phyloP scores from a whole-genome alignment of 1,139 yeast genomes.

The Pichia sp. region DNA sequence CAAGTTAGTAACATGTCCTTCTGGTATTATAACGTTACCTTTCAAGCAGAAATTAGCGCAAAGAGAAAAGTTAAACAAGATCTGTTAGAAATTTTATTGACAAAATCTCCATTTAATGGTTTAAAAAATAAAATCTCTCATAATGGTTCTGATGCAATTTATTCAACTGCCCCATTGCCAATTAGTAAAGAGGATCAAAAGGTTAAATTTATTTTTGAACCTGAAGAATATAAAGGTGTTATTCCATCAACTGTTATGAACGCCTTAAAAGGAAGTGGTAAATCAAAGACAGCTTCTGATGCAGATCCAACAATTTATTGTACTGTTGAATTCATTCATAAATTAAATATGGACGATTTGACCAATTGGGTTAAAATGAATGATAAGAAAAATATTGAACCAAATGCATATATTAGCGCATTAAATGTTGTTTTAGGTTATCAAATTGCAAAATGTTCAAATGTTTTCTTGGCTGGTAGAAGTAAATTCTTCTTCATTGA shows the following conservation, averaged over 20 bases:
- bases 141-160: constrained; percentile 19
- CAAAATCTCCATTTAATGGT: constrained; percentile 16
- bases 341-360: constrained; percentile 20
- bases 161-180: constrained; percentile 17
- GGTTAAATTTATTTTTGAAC: constrained; percentile 15
- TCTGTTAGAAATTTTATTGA: constrained; percentile 17
- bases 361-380: constrained; percentile 29
- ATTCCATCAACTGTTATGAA: constrained; percentile 17
- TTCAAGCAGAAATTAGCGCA: constrained; percentile 17
- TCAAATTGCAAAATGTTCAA: constrained; percentile 18
- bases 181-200: constrained; percentile 15
- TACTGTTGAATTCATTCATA: constrained; percentile 20
- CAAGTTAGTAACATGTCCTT: constrained; percentile 16
- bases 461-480: constrained; percentile 26
- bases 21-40: constrained; percentile 20
- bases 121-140: constrained; percentile 17
- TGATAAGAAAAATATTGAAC: constrained; percentile 25
- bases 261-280: constrained; percentile 7
- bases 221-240: constrained; percentile 18
- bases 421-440: constrained; percentile 21
- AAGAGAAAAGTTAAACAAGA: constrained; percentile 19
- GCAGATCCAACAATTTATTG: constrained; percentile 14
- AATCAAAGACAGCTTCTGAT: constrained; percentile 5
- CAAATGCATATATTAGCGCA: constrained; percentile 21
- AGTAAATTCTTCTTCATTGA: constrained; percentile 28